phyloP scores from a whole-genome alignment of 306 rosid genomes.

The Lotus japonicus region DNA sequence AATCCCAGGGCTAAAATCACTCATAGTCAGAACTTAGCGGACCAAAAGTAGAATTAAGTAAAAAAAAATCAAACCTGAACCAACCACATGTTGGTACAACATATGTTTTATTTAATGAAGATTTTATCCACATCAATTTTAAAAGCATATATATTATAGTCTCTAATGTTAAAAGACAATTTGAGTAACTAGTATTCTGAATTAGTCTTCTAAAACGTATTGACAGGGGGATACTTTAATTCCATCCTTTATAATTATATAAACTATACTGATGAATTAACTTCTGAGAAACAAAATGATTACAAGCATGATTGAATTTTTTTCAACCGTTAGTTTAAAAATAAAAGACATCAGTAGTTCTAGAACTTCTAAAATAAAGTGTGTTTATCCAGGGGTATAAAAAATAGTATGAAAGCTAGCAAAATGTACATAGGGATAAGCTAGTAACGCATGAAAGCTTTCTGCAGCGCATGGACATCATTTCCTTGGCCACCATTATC shows the following conservation, averaged over 20 bases:
- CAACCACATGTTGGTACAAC: no score
- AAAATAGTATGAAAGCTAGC: neutral
- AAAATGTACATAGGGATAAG: neutral
- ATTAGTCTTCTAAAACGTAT: slow-evolving; percentile 2
- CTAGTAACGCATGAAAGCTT: neutral
- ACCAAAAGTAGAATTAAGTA: no score
- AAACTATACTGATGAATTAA: neutral
- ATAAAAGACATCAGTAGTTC: neutral
- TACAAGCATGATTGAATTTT: slow-evolving; percentile 10
- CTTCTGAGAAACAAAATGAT: slow-evolving; percentile 26
- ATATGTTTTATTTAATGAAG: no score
- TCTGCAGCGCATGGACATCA: slow-evolving; percentile 20
- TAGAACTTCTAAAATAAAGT: neutral
- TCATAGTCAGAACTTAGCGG: no score
- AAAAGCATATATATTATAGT: no score
- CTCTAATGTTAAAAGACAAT: no score
- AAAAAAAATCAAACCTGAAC: no score
- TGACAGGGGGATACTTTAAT: neutral
- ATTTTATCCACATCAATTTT: no score
- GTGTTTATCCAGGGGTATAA: neutral
- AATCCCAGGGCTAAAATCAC: no score
- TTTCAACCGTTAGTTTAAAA: neutral
- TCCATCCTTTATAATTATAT: neutral
- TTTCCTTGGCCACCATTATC: slow-evolving; percentile 14
- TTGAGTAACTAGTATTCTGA: neutral